These are phyloP conservation scores for Pyrenophora graminea DNA, from an alignment of 2,329 filamentous ascomycete species.

Conservation along the genomic window DNA sequence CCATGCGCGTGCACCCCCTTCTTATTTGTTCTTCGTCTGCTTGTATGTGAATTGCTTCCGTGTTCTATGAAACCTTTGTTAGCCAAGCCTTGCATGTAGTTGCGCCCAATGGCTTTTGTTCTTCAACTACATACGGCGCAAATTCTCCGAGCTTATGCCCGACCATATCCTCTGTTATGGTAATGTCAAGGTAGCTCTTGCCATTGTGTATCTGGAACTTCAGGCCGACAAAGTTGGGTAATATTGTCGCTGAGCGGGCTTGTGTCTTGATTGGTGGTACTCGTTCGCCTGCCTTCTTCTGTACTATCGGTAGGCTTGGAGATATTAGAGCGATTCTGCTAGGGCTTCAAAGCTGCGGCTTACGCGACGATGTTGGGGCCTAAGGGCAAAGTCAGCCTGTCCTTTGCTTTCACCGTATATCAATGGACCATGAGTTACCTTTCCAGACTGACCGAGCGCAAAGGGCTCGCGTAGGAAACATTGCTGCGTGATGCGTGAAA, in stretches of 20 bases:
- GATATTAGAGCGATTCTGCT: constrained; percentile 26
- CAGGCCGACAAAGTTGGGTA: constrained; percentile 89
- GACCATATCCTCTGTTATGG: constrained; percentile 93
- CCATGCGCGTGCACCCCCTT: constrained; percentile 25
- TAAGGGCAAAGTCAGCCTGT: constrained; percentile 37
- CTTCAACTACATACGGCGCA: constrained; percentile 65
- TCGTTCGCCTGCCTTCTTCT: constrained; percentile 63
- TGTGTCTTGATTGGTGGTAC: constrained; percentile 79
- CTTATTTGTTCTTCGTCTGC: constrained; percentile 70
- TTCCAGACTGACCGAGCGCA: constrained; percentile 83
- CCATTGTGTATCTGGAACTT: constrained; percentile 92
- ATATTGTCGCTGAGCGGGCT: constrained; percentile 83
- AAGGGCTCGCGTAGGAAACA: constrained; percentile 69
- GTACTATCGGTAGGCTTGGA: constrained; percentile 65
- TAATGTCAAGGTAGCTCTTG: constrained; percentile 80
- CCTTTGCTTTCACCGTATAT: constrained; percentile 58
- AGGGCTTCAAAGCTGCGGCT: constrained; percentile 37
- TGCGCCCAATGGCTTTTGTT: not conserved
- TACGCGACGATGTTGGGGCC: constrained; percentile 74
- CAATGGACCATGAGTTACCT: constrained; percentile 58
- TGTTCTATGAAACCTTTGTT: constrained; percentile 54
- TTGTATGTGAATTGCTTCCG: constrained; percentile 71
- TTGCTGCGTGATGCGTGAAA: constrained; percentile 47
- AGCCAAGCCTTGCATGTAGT: not conserved
- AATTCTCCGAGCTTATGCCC: constrained; percentile 95